Base-by-base conservation (phyloP, 441 rosid species). In the Pelargonium hybrid region DNA sequence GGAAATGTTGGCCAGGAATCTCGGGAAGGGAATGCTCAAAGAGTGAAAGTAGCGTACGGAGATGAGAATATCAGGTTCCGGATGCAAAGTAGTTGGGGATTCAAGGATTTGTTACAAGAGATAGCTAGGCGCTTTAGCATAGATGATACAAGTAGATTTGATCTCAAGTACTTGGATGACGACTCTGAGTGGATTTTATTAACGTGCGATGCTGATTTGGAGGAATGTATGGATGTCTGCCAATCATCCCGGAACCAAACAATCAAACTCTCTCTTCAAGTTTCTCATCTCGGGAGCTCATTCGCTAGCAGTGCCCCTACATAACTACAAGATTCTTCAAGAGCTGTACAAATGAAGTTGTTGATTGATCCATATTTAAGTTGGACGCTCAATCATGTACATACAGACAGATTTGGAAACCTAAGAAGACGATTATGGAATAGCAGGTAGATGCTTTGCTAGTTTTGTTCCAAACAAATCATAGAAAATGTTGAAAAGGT, bases 91-190 rank as follows among this genome's bases (percentile, higher is more conserved):
- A 75, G 77, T 39, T 86, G 90, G 82, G 75, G 74, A 73, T 80
- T 82, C 43, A 75, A 56, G 5, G 88, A 89, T 73, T 67, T 93
- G 18, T 62, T 80, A 77, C 77, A 79, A 73, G 96, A 93, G 83
- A 89, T 91, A 9, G 72, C 82, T 0, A 85, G 82, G 74, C 88
- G 97, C 18, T 93, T 91, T 73, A 85, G 68, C 59, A 78, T 87
- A 74, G 91, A 84, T n/a, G 88, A 83, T 67, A 72, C 82, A 15
- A 79, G 78, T 62, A 78, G 78, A 76, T 87, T 73, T 75, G 86
- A 88, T 74, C 79, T 93, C 62, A 93, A 85, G 85, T 93, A 93
- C 88, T 78, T 93, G 79, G 97, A 93, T 14, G 98, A 93, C 79
- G 98, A 93, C 68, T 79, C 75, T 21, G 98, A 93, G 70, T 93